These are phyloP conservation scores for Aquilaria agallochum DNA, from an alignment of 441 rosid species.

Conservation along the genomic window DNA sequence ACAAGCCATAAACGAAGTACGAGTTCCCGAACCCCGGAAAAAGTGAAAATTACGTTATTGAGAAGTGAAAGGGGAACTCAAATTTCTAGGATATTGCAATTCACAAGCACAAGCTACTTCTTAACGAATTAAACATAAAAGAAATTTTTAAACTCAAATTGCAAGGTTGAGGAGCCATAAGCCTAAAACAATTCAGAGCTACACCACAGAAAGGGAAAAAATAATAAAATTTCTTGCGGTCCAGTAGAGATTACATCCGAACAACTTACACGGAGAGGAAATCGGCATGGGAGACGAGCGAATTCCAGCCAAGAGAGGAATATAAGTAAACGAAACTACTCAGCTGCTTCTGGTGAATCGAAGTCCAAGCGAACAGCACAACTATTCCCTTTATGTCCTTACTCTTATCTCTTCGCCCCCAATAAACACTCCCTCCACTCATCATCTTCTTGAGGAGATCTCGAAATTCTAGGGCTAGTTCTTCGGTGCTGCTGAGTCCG, in stretches of 20 bases:
- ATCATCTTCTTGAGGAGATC: slow-evolving; percentile 26
- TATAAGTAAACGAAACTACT: slow-evolving; percentile 53
- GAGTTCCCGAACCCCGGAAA: too few relatives aligned
- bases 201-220: too few relatives aligned
- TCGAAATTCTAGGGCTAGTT: slow-evolving; percentile 6
- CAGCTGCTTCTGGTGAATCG: slow-evolving; percentile 40
- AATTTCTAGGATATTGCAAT: too few relatives aligned
- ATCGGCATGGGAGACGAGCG: slow-evolving; percentile 67
- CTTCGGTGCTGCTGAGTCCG: background rate
- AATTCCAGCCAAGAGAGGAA: slow-evolving; percentile 80
- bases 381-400: slow-evolving; percentile 53
- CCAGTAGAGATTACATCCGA: background rate
- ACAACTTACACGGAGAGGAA: slow-evolving; percentile 64
- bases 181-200: too few relatives aligned
- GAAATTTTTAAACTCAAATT: too few relatives aligned
- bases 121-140: too few relatives aligned
- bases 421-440: slow-evolving; percentile 47
- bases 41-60: too few relatives aligned
- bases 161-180: too few relatives aligned
- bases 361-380: slow-evolving; percentile 72
- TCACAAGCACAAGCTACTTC: too few relatives aligned
- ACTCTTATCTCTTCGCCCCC: slow-evolving; percentile 43
- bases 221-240: too few relatives aligned
- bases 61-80: too few relatives aligned
- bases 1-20: too few relatives aligned